Base-by-base conservation (phyloP, 805 yeast species). In the Ogataea nakhonphanomensis region DNA sequence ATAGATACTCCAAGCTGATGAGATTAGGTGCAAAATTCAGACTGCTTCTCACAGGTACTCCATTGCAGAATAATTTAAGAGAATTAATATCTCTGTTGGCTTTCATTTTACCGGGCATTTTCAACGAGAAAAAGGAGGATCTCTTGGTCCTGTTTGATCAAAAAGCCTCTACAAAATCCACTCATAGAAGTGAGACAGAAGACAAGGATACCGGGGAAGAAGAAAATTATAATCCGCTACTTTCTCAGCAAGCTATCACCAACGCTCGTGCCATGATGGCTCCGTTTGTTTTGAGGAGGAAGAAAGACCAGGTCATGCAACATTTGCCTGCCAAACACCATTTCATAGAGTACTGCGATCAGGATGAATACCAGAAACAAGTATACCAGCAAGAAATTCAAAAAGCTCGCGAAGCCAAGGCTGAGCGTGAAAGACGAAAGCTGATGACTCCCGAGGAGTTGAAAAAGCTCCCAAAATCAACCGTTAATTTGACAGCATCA, bases 231-330 rank as follows among this genome's bases (percentile, higher is more conserved):
- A 85, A 86, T 51, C 96, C 96, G 2, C 70, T 93, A 30, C 66
- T 93, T 29, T 87, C 97, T 0, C 84, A 83, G 50, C 95, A 91
- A 64, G 95, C 99, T 0, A 89, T 93, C 46, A 74, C 80, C 25
- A 85, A 89, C 57, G 99, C 99, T 3, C 88, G 87, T 60, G 84
- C 93, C 5, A 91, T 93, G 97, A 91, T 93, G 98, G 84, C 95
- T 2, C 99, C 99, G 4, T 93, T 93, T 66, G 91, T 93, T 7
- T 68, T 93, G 54, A 76, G 99, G 63, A 79, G 99, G 60, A 83
- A 82, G 58, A 93, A 93, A 66, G 85, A 78, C 41, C 97, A 91
- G 63, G 99, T 93, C 7, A 73, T 93, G 62, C 78, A 85, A 57
- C 91, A 93, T 58, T 69, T 93, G 43, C 99, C 99, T 1, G 71